Conservation (phyloP, 139 green algal genomes). For the Spirogloea muscicola region DNA sequence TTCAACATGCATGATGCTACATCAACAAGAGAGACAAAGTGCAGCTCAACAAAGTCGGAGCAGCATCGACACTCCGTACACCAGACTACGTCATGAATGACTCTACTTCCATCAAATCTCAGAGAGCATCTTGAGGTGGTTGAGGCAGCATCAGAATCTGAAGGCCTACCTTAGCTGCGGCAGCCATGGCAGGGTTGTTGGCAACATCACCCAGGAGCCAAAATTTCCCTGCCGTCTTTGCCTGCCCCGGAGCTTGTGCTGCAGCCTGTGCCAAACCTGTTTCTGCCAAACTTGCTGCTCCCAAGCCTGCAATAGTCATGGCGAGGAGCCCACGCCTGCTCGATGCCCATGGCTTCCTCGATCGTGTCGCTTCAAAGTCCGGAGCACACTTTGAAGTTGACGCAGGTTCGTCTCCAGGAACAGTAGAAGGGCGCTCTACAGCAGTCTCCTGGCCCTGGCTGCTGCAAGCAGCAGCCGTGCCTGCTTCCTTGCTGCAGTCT, state of each 20-base stretch:
- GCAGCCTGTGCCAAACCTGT: slow-evolving; percentile 4
- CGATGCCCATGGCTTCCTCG: no score
- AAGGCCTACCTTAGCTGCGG: neutral
- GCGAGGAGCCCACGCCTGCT: no score
- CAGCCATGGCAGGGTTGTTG: neutral
- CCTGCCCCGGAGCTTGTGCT: neutral
- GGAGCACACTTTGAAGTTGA: no score
- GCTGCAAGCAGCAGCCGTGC: no score
- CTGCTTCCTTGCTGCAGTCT: no score
- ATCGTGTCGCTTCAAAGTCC: no score
- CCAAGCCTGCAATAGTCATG: neutral
- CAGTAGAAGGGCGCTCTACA: no score
- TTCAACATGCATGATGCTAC: neutral
- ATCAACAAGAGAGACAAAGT: neutral
- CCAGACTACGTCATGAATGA: neutral
- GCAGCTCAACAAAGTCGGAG: no score
- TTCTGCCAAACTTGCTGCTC: neutral
- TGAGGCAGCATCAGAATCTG: neutral
- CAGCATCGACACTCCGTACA: neutral
- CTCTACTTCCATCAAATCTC: neutral
- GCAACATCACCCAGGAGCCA: neutral
- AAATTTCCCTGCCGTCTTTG: neutral
- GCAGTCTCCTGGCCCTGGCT: no score
- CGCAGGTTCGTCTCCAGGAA: no score
- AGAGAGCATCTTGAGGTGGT: neutral